These are phyloP conservation scores for Goniomonas avonlea DNA, from an alignment of 78 protist species.

Conservation along the genomic window DNA sequence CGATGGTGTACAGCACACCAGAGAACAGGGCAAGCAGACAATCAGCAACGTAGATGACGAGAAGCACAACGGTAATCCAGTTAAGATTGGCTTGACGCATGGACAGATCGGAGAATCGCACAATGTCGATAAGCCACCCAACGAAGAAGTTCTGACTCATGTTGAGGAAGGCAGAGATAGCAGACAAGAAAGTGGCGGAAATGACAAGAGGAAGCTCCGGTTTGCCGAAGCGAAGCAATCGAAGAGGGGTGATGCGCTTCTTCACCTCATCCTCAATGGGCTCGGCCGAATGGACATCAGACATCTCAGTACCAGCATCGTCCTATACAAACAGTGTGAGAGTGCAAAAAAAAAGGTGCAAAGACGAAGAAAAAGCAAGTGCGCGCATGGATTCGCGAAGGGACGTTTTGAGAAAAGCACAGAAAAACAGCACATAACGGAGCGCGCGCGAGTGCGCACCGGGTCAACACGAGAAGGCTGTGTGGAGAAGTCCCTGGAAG, in stretches of 20 bases:
- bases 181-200: constrained; percentile 16
- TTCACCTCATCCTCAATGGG: constrained; percentile 18
- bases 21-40: constrained; percentile 12
- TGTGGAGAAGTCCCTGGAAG: too few relatives aligned
- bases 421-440: too few relatives aligned
- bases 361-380: too few relatives aligned
- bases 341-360: too few relatives aligned
- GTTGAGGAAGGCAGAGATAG: constrained; percentile 16
- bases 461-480: too few relatives aligned
- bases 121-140: constrained; percentile 22
- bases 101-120: constrained; percentile 18
- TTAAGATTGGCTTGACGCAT: constrained; percentile 29
- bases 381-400: too few relatives aligned
- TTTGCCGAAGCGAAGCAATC: constrained; percentile 12
- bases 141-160: constrained; percentile 26
- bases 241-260: constrained; percentile 16
- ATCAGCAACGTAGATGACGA: constrained; percentile 18
- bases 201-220: constrained; percentile 22
- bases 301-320: too few relatives aligned
- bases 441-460: too few relatives aligned
- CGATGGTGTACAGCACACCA: constrained; percentile 25
- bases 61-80: constrained; percentile 25
- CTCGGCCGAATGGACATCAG: too few relatives aligned
- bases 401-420: too few relatives aligned
- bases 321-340: too few relatives aligned